These are phyloP conservation scores for Friedmanniomyces endolithicus DNA, from an alignment of 495 filamentous ascomycete species.

Conservation along the genomic window DNA sequence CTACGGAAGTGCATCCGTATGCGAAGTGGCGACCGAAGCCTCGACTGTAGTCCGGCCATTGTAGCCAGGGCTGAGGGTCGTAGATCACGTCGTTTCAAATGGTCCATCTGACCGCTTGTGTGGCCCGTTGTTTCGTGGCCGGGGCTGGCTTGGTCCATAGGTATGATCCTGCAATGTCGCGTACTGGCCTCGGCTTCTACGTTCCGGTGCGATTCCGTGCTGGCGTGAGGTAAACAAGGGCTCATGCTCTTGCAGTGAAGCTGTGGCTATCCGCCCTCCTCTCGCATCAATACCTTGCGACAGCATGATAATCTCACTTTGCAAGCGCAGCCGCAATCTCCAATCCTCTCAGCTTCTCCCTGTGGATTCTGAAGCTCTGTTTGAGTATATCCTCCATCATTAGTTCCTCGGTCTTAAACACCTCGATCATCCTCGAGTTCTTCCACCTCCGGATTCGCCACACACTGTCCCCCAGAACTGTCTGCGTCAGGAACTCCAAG, in stretches of 20 bases:
- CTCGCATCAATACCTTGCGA: too few species aligned
- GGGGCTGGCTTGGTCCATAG: too few species aligned
- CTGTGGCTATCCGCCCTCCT: too few species aligned
- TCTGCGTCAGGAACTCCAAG: constrained; percentile 36
- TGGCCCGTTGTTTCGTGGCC: too few species aligned
- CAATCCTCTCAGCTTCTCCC: constrained; percentile 30
- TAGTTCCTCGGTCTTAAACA: constrained; percentile 56
- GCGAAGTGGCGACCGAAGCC: constrained; percentile 14
- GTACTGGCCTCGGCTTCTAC: too few species aligned
- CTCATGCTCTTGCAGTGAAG: too few species aligned
- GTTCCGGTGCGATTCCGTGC: too few species aligned
- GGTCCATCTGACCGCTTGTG: not conserved
- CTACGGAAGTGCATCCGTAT: constrained; percentile 9
- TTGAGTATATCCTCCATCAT: constrained; percentile 69
- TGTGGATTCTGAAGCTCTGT: constrained; percentile 62
- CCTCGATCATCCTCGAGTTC: constrained; percentile 48
- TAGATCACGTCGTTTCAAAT: too few species aligned
- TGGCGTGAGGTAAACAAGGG: too few species aligned
- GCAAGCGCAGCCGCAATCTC: constrained; percentile 7
- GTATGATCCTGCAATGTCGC: too few species aligned
- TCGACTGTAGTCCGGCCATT: not conserved
- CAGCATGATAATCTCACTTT: not conserved
- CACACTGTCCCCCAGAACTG: constrained; percentile 52
- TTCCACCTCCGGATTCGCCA: constrained; percentile 64
- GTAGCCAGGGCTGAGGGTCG: too few species aligned